Base-by-base conservation (phyloP, 768 basidiomycete genomes). In the Phylloporus sp. region DNA sequence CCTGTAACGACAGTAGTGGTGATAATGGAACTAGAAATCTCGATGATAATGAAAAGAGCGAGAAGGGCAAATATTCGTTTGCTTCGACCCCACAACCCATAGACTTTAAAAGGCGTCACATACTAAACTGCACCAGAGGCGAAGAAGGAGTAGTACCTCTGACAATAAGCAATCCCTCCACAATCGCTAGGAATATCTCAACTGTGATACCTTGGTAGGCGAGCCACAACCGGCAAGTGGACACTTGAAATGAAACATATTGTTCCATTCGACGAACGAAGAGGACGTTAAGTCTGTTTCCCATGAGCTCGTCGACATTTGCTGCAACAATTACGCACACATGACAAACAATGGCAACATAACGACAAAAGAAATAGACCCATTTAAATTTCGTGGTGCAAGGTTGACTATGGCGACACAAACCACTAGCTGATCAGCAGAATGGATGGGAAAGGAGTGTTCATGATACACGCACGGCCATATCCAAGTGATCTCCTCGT, bases 91-190 rank as follows among this genome's bases (percentile, higher is more conserved):
- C 47, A 46, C 15, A 51, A 34, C 28, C 23, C 47, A 15, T 58
- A 46, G 41, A 56, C 56, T 52, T 38, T 11, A 18, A 16, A 10
- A 29, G 27, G 15, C 9, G 32, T 31, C n/a, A 32, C 26, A 13
- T 32, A 23, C 23, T 15, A n/a, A 35, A 38, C 11, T 1, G 18
- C 12, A 24, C 22, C 6, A 27, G 23, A 32, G 20, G 35, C 6
- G 9, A 26, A 22, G 22, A 42, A 12, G 22, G 8, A 18, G 41
- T 26, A 9, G 6, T 54, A 58, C 56, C 46, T 47, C 49, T 47
- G 34, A 55, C 40, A 36, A 53, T 53, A 22, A 56, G 35, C 34
- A 52, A 49, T 15, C 18, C 50, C n/a, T 58, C 57, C 10, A 58
- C 55, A 6, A 53, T 34, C 13, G 52, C 45, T 11, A 53, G 31